Evolutionary conservation across 768 basidiomycete genomes (phyloP).

Genomic region (Agaricus blazei): DNA sequence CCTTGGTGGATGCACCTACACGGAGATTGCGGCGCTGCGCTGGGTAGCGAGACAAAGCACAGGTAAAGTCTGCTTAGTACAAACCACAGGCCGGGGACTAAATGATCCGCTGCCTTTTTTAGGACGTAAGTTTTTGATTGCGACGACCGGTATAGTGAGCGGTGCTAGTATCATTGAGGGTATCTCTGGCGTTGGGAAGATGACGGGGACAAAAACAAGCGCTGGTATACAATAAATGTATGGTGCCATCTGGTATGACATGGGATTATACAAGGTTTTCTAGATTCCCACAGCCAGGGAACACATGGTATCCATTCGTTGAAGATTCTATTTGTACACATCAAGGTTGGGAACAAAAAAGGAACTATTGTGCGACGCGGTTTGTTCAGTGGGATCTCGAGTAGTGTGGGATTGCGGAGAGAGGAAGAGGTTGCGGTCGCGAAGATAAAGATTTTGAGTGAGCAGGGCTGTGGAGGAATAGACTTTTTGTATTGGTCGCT

Average conservation of each 20-base stretch:
- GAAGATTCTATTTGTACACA: slow-evolving; percentile 8
- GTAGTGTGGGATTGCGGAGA: neutral
- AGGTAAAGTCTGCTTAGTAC: slow-evolving; percentile 40
- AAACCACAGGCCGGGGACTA: slow-evolving; percentile 9
- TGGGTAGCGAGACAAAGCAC: slow-evolving; percentile 86
- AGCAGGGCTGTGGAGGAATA: slow-evolving; percentile 3
- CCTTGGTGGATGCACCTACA: slow-evolving; percentile 95
- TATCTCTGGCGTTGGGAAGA: slow-evolving; percentile 36
- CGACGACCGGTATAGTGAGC: slow-evolving; percentile 87
- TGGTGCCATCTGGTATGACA: slow-evolving; percentile 7
- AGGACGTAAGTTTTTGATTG: slow-evolving; percentile 88
- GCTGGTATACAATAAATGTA: slow-evolving; percentile 7
- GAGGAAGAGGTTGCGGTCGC: neutral
- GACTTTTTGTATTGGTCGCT: slow-evolving; percentile 1
- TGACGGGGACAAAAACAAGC: slow-evolving; percentile 13
- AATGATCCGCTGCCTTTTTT: slow-evolving; percentile 9
- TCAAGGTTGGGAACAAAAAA: slow-evolving; percentile 11
- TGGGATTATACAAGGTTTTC: slow-evolving; percentile 2
- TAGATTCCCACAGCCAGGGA: slow-evolving; percentile 18
- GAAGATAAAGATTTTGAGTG: neutral
- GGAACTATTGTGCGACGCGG: slow-evolving; percentile 40
- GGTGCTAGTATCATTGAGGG: slow-evolving; percentile 70
- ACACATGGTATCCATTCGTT: slow-evolving; percentile 19
- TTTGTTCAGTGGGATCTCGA: slow-evolving; percentile 29
- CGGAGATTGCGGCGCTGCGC: slow-evolving; percentile 91